Evolutionary conservation across 148 eudicot genomes (phyloP).

Genomic region (Rhododendron griersonianum): DNA sequence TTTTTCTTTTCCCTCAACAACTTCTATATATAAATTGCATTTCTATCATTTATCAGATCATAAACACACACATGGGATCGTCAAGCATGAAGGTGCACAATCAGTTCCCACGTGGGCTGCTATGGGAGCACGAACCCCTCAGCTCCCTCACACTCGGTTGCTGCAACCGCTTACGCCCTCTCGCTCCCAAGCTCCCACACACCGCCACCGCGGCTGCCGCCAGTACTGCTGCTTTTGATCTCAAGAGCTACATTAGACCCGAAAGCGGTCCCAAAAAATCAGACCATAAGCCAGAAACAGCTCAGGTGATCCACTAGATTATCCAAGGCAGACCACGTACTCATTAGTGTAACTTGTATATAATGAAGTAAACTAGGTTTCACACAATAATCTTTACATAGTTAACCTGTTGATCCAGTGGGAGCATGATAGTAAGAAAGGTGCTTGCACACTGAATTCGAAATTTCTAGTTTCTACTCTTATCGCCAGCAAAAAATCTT

Average conservation of each 20-base stretch:
- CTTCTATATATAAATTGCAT: slow-evolving; percentile 4
- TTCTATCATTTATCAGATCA: not conserved
- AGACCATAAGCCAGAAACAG: slow-evolving; percentile 31
- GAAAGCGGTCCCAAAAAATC: slow-evolving; percentile 39
- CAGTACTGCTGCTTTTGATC: slow-evolving; percentile 41
- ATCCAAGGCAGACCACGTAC: not conserved
- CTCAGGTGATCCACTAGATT: slow-evolving; percentile 23
- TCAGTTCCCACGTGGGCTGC: slow-evolving; percentile 62
- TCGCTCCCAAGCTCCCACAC: slow-evolving; percentile 54
- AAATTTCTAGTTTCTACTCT: no score
- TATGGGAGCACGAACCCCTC: slow-evolving; percentile 61
- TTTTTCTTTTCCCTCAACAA: not conserved
- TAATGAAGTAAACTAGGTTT: not conserved
- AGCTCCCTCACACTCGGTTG: slow-evolving; percentile 52
- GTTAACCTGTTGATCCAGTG: no score
- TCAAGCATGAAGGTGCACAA: slow-evolving; percentile 73
- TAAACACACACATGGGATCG: slow-evolving; percentile 35
- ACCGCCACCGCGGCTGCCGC: not conserved
- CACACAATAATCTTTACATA: no score
- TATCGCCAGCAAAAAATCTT: no score
- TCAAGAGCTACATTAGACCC: slow-evolving; percentile 84
- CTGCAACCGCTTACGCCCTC: slow-evolving; percentile 80
- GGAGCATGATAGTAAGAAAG: no score
- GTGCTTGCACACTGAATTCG: no score
- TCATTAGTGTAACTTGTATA: not conserved